Conservation (phyloP, 352 stramenopile genomes). For the Lagenidium giganteum region DNA sequence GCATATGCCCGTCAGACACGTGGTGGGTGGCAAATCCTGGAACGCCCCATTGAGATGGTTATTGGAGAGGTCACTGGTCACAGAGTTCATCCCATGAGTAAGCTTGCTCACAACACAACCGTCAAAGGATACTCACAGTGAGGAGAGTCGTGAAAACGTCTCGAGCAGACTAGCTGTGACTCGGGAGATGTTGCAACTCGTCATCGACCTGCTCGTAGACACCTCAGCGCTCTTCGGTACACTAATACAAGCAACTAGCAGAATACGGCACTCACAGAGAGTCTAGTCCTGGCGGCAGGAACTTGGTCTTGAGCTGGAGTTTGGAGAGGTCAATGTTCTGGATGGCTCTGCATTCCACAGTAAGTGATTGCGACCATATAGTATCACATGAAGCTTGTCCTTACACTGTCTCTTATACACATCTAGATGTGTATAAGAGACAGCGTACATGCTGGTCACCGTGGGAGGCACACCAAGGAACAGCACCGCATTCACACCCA, state of each 20-base stretch:
- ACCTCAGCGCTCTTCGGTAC: no score
- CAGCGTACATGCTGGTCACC: slow-evolving; percentile 20
- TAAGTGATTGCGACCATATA: no score
- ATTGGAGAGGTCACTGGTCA: slow-evolving; percentile 29
- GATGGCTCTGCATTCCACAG: slow-evolving; percentile 31
- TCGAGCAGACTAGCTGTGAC: no score
- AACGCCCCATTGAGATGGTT: slow-evolving; percentile 28
- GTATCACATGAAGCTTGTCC: no score
- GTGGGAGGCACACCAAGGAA: slow-evolving; percentile 18
- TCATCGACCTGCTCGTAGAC: no score
- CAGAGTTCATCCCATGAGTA: no score
- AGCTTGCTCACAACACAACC: no score
- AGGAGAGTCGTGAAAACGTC: no score
- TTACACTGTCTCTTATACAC: slow-evolving; percentile 15
- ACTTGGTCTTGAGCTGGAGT: slow-evolving; percentile 30
- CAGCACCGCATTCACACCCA: slow-evolving; percentile 25
- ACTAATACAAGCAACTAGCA: no score
- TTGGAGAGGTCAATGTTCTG: slow-evolving; percentile 55
- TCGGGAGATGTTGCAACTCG: no score
- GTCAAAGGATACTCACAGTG: no score
- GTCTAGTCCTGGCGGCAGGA: slow-evolving; percentile 54
- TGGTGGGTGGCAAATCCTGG: slow-evolving; percentile 13
- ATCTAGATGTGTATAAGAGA: not conserved
- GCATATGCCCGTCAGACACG: slow-evolving; percentile 20
- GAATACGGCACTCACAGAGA: no score